Base-by-base conservation (phyloP, 1,284 basidiomycete genomes). In the Ustilago trichophora region DNA sequence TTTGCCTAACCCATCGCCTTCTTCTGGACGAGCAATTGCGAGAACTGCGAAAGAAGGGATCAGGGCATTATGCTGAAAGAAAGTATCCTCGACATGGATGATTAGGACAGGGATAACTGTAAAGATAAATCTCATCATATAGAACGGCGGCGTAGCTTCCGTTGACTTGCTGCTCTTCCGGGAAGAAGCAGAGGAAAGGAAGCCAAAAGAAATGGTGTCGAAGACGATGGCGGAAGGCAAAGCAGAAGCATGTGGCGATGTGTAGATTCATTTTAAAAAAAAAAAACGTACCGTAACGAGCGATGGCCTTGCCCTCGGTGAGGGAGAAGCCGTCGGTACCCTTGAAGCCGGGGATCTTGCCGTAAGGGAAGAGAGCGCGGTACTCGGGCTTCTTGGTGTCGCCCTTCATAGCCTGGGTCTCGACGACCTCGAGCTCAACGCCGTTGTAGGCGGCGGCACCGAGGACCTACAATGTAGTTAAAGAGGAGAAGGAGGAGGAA, bases 271-370 rank as follows among this genome's bases (percentile, higher is more conserved):
- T n/a, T n/a, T n/a, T n/a, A n/a, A 13, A 21, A 21, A 6, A 19
- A 4, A n/a, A 25, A 27, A 16, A 89, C 93, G 88, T 84, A 97
- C 94, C 78, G 84, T 96, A 94, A 70, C 88, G 89, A 47, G 91
- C 89, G 82, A 98, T 93, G 56, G 92, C 88, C 60, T 85, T 83
- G 52, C 86, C 85, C 86, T 96, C 94, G 76, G 88, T 87, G 65
- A 98, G 84, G 75, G 85, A 85, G 85, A 92, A 88, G 60, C 92
- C 93, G 82, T 95, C 88, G 36, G 85, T 83, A 47, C 85, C 85
- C 82, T 93, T 90, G 55, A 91, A 87, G 31, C 89, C 89, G 35
- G 95, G 94, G 74, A 91, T 71, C 87, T 76, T 75, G 58, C 73
- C 75, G 52, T 62, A 54, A 31, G 78, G 78, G 72, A 78, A 80